Conservation (phyloP, 192 early-diverging fungal species). For the Phycomyces nitens region DNA sequence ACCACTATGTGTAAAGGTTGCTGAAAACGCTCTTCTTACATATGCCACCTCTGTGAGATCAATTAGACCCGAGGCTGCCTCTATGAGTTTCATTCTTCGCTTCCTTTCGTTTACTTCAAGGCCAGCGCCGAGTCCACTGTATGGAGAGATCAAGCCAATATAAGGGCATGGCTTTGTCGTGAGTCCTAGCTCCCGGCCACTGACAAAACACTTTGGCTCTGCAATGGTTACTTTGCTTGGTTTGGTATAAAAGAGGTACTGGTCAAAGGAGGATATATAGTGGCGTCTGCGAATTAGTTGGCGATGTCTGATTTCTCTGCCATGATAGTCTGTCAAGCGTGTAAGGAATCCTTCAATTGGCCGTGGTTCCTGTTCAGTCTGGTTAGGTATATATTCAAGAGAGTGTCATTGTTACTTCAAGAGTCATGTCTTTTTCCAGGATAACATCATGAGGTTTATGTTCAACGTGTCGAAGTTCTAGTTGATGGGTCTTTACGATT, state of each 20-base stretch:
- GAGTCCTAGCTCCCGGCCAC: background rate
- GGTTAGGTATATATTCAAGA: background rate
- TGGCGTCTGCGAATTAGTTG: background rate
- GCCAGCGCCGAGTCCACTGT: background rate
- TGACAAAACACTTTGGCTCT: background rate
- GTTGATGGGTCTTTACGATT: constrained; percentile 25
- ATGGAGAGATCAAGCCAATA: background rate
- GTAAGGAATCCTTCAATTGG: constrained; percentile 22
- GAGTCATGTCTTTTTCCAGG: background rate
- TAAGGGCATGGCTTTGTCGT: background rate
- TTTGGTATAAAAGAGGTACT: constrained; percentile 16
- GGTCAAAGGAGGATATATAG: constrained; percentile 21
- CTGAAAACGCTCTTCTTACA: constrained; percentile 8
- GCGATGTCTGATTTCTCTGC: background rate
- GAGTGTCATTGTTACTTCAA: background rate
- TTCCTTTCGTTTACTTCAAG: background rate
- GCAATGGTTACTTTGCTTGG: constrained; percentile 10
- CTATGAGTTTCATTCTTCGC: constrained; percentile 18
- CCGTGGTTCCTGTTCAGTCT: constrained; percentile 16
- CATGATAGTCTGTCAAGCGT: background rate
- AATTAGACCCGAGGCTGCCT: constrained; percentile 5
- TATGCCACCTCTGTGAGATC: constrained; percentile 19
- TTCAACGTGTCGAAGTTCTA: constrained; percentile 18
- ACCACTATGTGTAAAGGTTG: background rate
- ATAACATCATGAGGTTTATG: constrained; percentile 18